phyloP scores from a whole-genome alignment of 345 rosid species.

The Erodium maritimum region DNA sequence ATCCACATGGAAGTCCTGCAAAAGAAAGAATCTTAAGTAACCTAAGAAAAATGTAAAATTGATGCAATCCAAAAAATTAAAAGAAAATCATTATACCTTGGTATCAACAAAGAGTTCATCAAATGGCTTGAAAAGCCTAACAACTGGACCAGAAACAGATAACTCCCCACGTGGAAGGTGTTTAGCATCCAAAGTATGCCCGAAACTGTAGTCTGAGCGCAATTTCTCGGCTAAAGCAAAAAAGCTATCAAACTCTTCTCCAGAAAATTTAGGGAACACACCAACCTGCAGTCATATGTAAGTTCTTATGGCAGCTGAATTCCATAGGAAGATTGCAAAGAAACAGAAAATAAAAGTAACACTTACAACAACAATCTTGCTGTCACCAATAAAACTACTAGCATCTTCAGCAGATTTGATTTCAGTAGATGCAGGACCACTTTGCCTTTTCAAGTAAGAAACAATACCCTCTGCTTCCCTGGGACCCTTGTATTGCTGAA shows the following conservation, averaged over 20 bases:
- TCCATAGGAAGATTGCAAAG: too few species aligned
- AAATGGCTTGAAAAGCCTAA: slow-evolving; percentile 94
- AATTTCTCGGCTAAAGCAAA: slow-evolving; percentile 61
- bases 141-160: slow-evolving; percentile 67
- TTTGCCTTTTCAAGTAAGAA: slow-evolving; percentile 69
- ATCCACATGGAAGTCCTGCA: slow-evolving; percentile 67
- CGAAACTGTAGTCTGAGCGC: slow-evolving; percentile 81
- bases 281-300: slow-evolving; percentile 48
- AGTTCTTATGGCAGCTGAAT: too few species aligned
- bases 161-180: slow-evolving; percentile 86
- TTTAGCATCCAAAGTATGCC: slow-evolving; percentile 76
- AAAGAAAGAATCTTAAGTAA: slow-evolving; percentile 4
- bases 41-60: neutral
- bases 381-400: slow-evolving; percentile 41
- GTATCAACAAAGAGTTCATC: slow-evolving; percentile 74
- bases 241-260: slow-evolving; percentile 70
- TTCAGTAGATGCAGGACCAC: slow-evolving; percentile 85
- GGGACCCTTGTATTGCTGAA: slow-evolving; percentile 93
- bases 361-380: slow-evolving; percentile 62
- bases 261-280: slow-evolving; percentile 79
- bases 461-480: slow-evolving; percentile 88
- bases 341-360: slow-evolving; percentile 4
- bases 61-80: neutral
- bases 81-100: slow-evolving; percentile 36
- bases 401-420: slow-evolving; percentile 63